These are phyloP conservation scores for Rosa hybrid DNA, from an alignment of 331 rosid species.

Conservation along the genomic window DNA sequence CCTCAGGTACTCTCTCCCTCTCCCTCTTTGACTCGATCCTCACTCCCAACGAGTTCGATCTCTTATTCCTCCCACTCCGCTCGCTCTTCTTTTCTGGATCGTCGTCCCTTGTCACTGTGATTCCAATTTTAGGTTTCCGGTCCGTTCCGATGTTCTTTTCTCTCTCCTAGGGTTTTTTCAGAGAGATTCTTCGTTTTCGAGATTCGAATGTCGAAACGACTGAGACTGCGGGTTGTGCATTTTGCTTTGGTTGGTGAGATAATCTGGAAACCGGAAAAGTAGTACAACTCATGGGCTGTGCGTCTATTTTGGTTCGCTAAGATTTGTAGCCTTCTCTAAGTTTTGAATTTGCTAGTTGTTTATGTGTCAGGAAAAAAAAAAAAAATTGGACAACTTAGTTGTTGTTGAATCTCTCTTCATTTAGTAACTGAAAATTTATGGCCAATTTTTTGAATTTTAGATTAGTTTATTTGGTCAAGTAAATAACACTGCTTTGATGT, in stretches of 20 bases:
- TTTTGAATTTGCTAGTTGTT: no score
- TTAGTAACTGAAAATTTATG: neutral
- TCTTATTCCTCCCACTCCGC: constrained; percentile 3
- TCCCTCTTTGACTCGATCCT: constrained; percentile 2
- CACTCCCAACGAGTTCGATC: constrained; percentile 25
- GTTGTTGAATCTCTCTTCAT: neutral
- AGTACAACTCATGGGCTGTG: neutral
- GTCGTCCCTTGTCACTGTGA: neutral
- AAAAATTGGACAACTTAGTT: neutral
- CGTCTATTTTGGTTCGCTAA: no score
- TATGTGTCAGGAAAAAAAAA: neutral
- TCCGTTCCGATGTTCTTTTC: neutral
- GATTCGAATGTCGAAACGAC: constrained; percentile 6
- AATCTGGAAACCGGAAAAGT: neutral
- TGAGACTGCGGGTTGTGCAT: constrained; percentile 15
- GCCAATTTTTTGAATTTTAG: neutral
- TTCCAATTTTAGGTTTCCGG: neutral
- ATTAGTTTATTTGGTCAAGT: neutral
- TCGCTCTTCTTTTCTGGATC: constrained; percentile 5
- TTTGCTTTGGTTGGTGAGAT: constrained; percentile 4
- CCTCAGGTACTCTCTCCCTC: constrained; percentile 31
- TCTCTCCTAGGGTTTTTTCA: constrained; percentile 8
- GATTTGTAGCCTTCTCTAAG: neutral
- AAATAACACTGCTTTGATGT: neutral
- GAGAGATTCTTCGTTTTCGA: neutral